These are phyloP conservation scores for Hypoxylon sp. DNA, from an alignment of 2,329 filamentous ascomycete genomes.

Conservation along the genomic window DNA sequence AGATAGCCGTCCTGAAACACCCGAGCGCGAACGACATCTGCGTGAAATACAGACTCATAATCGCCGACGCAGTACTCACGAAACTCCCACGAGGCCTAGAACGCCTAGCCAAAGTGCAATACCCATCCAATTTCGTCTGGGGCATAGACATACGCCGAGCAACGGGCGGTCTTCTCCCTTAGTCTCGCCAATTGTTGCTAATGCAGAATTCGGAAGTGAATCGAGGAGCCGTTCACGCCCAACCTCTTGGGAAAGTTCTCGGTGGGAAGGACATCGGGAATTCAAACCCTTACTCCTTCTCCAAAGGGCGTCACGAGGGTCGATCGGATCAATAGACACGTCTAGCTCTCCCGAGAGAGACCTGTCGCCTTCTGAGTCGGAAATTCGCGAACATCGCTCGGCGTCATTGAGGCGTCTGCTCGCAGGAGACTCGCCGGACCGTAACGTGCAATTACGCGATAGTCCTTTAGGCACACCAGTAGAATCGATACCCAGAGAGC, in stretches of 20 bases:
- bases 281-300: slow-evolving; percentile 87
- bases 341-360: slow-evolving; percentile 53
- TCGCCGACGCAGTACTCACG: slow-evolving; percentile 65
- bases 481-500: slow-evolving; percentile 3
- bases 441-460: slow-evolving; percentile 29
- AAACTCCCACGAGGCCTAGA: slow-evolving; percentile 63
- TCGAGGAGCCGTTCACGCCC: slow-evolving; percentile 63
- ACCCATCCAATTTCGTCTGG: slow-evolving; percentile 69
- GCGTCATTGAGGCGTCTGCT: slow-evolving; percentile 26
- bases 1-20: slow-evolving; percentile 72
- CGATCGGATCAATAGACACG: slow-evolving; percentile 47
- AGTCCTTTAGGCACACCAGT: slow-evolving; percentile 36
- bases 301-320: slow-evolving; percentile 68
- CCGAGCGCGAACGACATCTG: slow-evolving; percentile 61
- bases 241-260: slow-evolving; percentile 73
- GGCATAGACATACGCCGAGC: slow-evolving; percentile 58
- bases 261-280: slow-evolving; percentile 75
- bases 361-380: slow-evolving; percentile 29
- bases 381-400: slow-evolving; percentile 40
- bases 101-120: slow-evolving; percentile 72
- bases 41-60: slow-evolving; percentile 60
- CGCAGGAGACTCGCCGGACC: slow-evolving; percentile 51
- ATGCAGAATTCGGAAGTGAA: slow-evolving; percentile 55
- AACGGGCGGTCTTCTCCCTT: slow-evolving; percentile 59
- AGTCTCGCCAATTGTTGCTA: slow-evolving; percentile 51